Percentiles rank a stretch among this genome's conserved stretches.
phyloP scores from a whole-genome alignment of 495 filamentous ascomycete species.

The Trypethelium eluteriae region DNA sequence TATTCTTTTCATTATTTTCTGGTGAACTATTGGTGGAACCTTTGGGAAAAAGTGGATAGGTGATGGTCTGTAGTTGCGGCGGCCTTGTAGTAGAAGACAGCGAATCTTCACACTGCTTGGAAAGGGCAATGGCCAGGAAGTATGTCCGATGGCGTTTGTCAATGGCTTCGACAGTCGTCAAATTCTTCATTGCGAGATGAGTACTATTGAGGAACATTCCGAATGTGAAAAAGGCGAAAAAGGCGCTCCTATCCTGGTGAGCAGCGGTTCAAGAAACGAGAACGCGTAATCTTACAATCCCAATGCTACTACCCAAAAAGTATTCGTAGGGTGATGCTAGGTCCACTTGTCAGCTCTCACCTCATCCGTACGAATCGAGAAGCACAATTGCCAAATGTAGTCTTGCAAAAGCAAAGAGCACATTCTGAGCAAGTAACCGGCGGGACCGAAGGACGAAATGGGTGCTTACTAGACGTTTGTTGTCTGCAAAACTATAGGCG shows the following conservation, averaged over 20 bases:
- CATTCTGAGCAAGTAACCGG: background rate
- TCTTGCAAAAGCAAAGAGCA: constrained; percentile 35
- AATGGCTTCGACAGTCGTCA: constrained; percentile 76
- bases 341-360: constrained; percentile 18
- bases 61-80: background rate
- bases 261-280: constrained; percentile 11
- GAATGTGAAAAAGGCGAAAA: constrained; percentile 68
- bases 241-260: constrained; percentile 39
- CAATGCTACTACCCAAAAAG: constrained; percentile 49
- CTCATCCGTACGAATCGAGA: background rate
- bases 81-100: background rate
- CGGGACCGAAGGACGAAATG: background rate
- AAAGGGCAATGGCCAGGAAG: constrained; percentile 69
- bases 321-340: constrained; percentile 30
- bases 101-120: constrained; percentile 14
- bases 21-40: background rate
- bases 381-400: constrained; percentile 16
- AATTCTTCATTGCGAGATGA: constrained; percentile 60
- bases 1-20: constrained; percentile 12
- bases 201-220: constrained; percentile 66
- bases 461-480: constrained; percentile 31
- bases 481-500: constrained; percentile 44
- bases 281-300: constrained; percentile 43
- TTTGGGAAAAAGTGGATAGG: background rate
- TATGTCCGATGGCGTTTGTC: constrained; percentile 54